Evolutionary conservation across 225 moss, liverwort and hornwort genomes (phyloP), one percentile per base, ranked within the genome.

Genomic region (Pseudisothecium myosuroides): DNA sequence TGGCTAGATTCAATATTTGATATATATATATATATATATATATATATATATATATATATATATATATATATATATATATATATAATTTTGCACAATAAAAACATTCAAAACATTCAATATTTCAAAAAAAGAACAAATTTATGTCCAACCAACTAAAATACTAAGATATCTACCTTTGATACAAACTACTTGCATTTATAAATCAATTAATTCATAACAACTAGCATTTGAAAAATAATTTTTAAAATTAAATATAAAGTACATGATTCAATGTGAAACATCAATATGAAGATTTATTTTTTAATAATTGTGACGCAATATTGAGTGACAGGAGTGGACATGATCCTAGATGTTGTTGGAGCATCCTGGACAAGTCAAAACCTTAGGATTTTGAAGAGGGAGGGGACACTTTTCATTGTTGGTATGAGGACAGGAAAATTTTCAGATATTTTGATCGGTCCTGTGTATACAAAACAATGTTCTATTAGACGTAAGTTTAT

Each of bases 261-360:
- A 14, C 22, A 28, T 1, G 5, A 41, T 29, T 17, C 32, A 32
- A 8, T 47, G 12, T 34, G 3, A 19, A 34, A 49, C 14, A 77
- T 36, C 3, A 0, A 37, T 37, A 34, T 36, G 5, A 28, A 29
- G 3, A 68, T 29, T 6, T 6, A 32, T 36, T 36, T 18, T 61
- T 21, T 29, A 63, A 29, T 76, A 14, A 26, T 36, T 18, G 7
- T 54, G 1, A 41, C 2, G 8, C 41, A 32, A 15, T 14, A 50
- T 84, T 58, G 10, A 54, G 23, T 65, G n/a, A 3, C 2, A 96
- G 95, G 98, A 71, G 95, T 98, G 29, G 94, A 98, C 77, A 90
- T 98, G 73, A 91, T 98, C 60, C 91, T 98, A 32, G 98, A 98
- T 56, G 93, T 94, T 59, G 79, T 96, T 84, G 98, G 98, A 75